Conservation (phyloP, 2,329 filamentous ascomycete species). For the Aciculosporium take region DNA sequence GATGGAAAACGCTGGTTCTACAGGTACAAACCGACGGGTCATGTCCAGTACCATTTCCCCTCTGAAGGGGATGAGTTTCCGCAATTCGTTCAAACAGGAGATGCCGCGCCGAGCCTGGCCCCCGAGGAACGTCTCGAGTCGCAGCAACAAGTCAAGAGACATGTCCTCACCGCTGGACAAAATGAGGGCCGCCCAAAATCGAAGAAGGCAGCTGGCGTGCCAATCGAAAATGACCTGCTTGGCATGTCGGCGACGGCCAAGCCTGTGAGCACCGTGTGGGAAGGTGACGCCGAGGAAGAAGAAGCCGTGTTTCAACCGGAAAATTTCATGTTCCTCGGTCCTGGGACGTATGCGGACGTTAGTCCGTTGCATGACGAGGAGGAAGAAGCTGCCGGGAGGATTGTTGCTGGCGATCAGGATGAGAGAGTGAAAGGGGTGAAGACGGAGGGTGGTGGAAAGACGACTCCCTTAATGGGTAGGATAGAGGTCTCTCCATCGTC, state of each 20-base stretch:
- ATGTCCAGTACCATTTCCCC: slow-evolving; percentile 42
- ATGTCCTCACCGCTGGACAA: slow-evolving; percentile 9
- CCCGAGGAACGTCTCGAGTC: slow-evolving; percentile 40
- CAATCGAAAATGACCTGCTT: slow-evolving; percentile 6
- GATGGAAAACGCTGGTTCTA: slow-evolving; percentile 45
- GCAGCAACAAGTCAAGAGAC: slow-evolving; percentile 32
- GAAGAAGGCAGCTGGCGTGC: slow-evolving; percentile 2
- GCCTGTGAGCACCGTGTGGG: slow-evolving; percentile 20
- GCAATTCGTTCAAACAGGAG: slow-evolving; percentile 29
- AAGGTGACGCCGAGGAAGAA: slow-evolving; percentile 19
- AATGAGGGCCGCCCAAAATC: background rate
- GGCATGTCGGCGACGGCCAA: slow-evolving; percentile 20
- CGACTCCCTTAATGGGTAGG: slow-evolving; percentile 14
- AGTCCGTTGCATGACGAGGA: slow-evolving; percentile 29
- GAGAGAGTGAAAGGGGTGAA: slow-evolving; percentile 13
- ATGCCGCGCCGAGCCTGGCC: slow-evolving; percentile 25
- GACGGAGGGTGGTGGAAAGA: slow-evolving; percentile 15
- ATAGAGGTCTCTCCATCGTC: slow-evolving; percentile 7
- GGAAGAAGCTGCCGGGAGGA: slow-evolving; percentile 12
- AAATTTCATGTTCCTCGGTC: slow-evolving; percentile 38
- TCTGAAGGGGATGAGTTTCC: slow-evolving; percentile 44
- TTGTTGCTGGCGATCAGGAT: slow-evolving; percentile 11
- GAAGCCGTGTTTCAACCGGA: slow-evolving; percentile 35
- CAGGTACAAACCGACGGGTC: slow-evolving; percentile 38
- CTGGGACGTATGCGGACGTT: slow-evolving; percentile 30